Evolutionary conservation across 73 alveolate species (phyloP).

Genomic region (Loxodes magnus): DNA sequence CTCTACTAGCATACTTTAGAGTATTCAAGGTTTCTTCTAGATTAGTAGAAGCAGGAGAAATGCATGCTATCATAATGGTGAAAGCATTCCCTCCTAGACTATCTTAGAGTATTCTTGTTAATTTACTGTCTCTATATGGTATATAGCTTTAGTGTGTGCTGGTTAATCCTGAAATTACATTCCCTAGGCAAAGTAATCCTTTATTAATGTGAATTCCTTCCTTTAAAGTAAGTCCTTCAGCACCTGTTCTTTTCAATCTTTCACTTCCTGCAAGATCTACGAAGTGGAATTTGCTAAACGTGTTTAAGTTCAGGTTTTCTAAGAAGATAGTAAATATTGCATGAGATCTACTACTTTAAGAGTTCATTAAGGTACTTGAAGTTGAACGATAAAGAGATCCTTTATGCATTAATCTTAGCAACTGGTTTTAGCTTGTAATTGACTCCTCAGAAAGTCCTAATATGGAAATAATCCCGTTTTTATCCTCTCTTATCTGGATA

Average conservation of each 20-base stretch:
- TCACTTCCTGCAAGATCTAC: slow-evolving; percentile 99
- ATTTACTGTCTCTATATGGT: slow-evolving; percentile 94
- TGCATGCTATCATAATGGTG: slow-evolving; percentile 92
- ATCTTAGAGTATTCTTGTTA: slow-evolving; percentile 94
- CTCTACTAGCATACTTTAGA: slow-evolving; percentile 91
- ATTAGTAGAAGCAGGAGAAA: slow-evolving; percentile 88
- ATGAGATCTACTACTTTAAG: slow-evolving; percentile 84
- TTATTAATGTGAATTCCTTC: slow-evolving; percentile 93
- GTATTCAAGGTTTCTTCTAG: slow-evolving; percentile 93
- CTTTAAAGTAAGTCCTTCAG: slow-evolving; percentile 68
- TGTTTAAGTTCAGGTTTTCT: slow-evolving; percentile 48
- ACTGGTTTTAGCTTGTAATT: slow-evolving; percentile 58
- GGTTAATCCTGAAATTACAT: slow-evolving; percentile 87
- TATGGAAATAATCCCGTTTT: slow-evolving; percentile 64
- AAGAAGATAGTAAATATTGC: slow-evolving; percentile 82
- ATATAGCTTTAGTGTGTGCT: slow-evolving; percentile 72
- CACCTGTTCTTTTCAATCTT: slow-evolving; percentile 85
- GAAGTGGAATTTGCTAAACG: slow-evolving; percentile 85
- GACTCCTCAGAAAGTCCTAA: slow-evolving; percentile 63
- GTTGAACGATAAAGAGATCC: slow-evolving; percentile 87
- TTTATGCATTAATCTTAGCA: slow-evolving; percentile 59
- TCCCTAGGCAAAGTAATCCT: slow-evolving; percentile 80
- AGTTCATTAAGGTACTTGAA: slow-evolving; percentile 77
- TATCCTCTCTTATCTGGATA: slow-evolving; percentile 33
- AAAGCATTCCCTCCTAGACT: slow-evolving; percentile 93